These are phyloP conservation scores for Aciculoconidium aculeatum DNA, from an alignment of 805 yeast species.

Conservation along the genomic window DNA sequence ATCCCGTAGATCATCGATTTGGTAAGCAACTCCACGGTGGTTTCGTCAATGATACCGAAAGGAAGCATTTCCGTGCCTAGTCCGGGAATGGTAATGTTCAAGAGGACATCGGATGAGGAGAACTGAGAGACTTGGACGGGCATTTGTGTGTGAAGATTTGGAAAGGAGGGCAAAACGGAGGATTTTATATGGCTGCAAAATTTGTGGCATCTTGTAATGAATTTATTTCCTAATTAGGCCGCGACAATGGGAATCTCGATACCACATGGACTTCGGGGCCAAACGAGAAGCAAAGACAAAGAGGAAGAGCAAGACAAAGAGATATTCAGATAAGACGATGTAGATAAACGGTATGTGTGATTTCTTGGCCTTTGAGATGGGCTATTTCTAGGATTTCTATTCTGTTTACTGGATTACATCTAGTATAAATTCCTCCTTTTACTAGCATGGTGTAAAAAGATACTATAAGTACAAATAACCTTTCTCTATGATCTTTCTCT, in stretches of 20 bases:
- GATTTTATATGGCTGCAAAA: conserved; percentile 1
- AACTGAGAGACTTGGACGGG: conserved; percentile 1
- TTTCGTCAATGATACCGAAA: conserved; percentile 6
- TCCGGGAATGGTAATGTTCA: conserved; percentile 5
- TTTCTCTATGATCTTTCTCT: no score
- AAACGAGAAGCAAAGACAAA: no score
- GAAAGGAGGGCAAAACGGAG: not conserved
- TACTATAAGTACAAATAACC: no score
- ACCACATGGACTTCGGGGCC: no score
- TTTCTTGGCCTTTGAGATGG: no score
- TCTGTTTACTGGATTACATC: no score
- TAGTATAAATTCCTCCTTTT: no score
- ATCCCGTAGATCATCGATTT: conserved; percentile 7
- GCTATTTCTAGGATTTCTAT: no score
- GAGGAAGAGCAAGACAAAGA: no score
- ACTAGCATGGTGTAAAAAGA: no score
- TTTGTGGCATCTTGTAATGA: conserved; percentile 1
- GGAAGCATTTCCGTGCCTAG: not conserved
- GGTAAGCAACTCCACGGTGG: conserved; percentile 1
- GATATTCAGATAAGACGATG: no score
- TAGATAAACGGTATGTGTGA: no score
- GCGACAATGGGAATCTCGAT: conserved; percentile 9
- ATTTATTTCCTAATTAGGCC: conserved; percentile 5
- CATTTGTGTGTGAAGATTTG: not conserved
- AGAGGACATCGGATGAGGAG: not conserved